Evolutionary conservation across 225 moss, liverwort and hornwort species (phyloP), one percentile per base, ranked within the genome.

Genomic region (Physcomitrium patens): DNA sequence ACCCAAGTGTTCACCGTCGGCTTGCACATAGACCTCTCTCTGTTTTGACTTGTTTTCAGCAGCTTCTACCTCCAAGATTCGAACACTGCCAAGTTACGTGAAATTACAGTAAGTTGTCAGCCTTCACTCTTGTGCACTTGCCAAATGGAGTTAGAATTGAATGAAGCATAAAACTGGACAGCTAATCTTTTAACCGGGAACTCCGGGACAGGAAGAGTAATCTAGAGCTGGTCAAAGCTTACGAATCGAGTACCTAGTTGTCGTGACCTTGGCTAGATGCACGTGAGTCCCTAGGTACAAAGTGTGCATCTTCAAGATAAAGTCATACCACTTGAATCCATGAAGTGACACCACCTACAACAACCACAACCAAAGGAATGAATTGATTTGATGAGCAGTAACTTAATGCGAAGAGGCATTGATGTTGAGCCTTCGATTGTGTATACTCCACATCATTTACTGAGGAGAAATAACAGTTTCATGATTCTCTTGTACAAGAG

Each of bases 1-100:
- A 49, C 96, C 96, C 60, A 94, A 43, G 75, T 89, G 94, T 83
- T 96, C 96, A 45, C 96, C 96, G 60, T 96, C 96, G 9, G 94
- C 96, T 81, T 96, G 94, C 47, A 96, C 83, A 45, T 75, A 96
- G 28, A 84, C 83, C 71, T 68, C 85, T 68, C 58, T 61, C 61
- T 44, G 78, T 52, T 70, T 70, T 9, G 79, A 80, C 43, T 68
- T 78, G 41, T 31, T 61, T 70, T 84, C 85, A 24, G 78, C 79
- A 78, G 88, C 92, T 71, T 90, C 88, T 15, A 96, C 91, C 64
- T 94, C 91, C 10, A 96, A 68, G 7, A 84, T 79, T 68, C 58
- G 81, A 54, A 82, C 87, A 79, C 89, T 91, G 82, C 11, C 71
- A 77, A 20, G n/a, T 63, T 13, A n/a, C 68, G 58, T n/a, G 19